Conservation (phyloP, 192 early-diverging fungal genomes). For the Linnemannia elongata region DNA sequence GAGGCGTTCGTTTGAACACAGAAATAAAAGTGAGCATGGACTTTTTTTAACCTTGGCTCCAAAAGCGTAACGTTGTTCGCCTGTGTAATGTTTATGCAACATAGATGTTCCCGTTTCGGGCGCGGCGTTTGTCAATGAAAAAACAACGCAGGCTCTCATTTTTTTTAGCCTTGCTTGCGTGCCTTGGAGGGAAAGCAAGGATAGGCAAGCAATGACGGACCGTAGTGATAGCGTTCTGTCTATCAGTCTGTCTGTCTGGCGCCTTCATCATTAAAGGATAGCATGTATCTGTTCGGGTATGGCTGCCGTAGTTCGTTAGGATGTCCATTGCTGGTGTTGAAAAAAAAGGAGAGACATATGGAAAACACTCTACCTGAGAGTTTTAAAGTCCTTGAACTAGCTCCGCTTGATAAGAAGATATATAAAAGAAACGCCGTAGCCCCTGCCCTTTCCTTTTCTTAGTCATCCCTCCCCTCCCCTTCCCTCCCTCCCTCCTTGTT, state of each 20-base stretch:
- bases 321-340: background rate
- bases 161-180: background rate
- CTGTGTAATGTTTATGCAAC: background rate
- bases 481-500: no score
- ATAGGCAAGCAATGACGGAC: background rate
- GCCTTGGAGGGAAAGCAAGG: background rate
- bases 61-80: background rate
- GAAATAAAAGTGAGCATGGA: background rate
- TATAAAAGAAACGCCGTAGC: background rate
- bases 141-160: background rate
- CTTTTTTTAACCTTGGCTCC: background rate
- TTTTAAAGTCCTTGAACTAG: background rate
- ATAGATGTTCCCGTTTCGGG: conserved; percentile 8
- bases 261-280: background rate
- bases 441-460: background rate
- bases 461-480: background rate
- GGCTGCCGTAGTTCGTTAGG: background rate
- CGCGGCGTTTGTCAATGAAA: background rate
- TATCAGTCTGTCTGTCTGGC: background rate
- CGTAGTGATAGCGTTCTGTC: background rate
- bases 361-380: background rate
- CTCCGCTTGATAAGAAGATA: background rate
- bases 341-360: background rate
- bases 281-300: background rate
- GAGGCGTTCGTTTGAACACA: background rate